Evolutionary conservation across 768 basidiomycete species (phyloP).

Genomic region (Mycena haematopus): DNA sequence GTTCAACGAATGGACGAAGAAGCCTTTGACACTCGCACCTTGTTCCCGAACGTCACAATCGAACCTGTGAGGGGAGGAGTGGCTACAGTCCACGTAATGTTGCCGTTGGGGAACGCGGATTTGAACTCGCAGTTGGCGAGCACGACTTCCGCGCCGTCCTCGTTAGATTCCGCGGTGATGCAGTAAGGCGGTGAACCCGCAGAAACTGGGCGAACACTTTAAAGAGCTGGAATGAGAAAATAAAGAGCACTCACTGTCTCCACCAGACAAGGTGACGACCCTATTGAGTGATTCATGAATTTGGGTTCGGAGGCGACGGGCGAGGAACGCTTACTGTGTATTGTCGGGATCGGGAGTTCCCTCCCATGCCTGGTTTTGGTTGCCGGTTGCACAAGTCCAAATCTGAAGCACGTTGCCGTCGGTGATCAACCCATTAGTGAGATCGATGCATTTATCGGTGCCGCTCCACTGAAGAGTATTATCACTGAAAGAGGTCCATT

Average conservation of each 20-base stretch:
- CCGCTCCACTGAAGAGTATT: conserved; percentile 9
- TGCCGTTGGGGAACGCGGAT: not conserved
- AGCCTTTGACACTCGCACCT: too few relatives aligned
- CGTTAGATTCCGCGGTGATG: not conserved
- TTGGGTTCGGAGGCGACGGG: not conserved
- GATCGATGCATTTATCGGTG: conserved; percentile 21
- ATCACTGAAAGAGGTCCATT: conserved; percentile 22
- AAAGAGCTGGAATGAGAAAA: not conserved
- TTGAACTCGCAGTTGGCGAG: not conserved
- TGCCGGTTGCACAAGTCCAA: conserved; percentile 1
- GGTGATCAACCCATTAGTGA: conserved; percentile 9
- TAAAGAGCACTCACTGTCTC: not conserved
- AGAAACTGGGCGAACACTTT: not conserved
- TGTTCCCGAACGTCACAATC: conserved; percentile 5
- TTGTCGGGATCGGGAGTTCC: not conserved
- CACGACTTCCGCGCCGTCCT: not conserved
- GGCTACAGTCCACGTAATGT: not conserved
- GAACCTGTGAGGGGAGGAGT: not conserved
- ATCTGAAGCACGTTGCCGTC: conserved; percentile 14
- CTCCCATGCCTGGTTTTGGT: conserved; percentile 7
- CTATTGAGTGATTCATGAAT: not conserved
- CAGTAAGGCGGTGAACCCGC: not conserved
- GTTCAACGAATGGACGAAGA: too few relatives aligned
- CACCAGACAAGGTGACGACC: not conserved
- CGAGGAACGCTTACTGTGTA: not conserved